These are phyloP conservation scores for Rhizophagus prolifer DNA, from an alignment of 192 early-diverging fungal species.

Conservation along the genomic window DNA sequence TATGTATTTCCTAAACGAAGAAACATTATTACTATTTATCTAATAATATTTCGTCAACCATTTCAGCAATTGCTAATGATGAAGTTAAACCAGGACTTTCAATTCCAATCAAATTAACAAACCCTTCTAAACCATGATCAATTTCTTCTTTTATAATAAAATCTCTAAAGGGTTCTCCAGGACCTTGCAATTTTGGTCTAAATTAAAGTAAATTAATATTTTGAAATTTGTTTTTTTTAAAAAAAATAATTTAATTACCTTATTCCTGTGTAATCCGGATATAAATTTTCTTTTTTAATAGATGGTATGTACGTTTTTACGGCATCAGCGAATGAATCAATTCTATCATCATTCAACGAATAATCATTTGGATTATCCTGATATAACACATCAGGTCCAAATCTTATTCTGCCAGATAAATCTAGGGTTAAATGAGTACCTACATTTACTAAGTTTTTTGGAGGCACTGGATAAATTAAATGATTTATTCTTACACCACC, in stretches of 20 bases:
- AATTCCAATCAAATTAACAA: conserved; percentile 79
- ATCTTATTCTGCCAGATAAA: conserved; percentile 69
- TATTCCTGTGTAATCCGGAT: conserved; percentile 75
- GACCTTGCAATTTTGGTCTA: conserved; percentile 78
- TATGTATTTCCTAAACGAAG: too few species aligned
- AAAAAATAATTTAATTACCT: conserved; percentile 43
- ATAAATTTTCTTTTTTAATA: conserved; percentile 57
- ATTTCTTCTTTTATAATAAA: conserved; percentile 70
- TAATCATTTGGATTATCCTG: conserved; percentile 60
- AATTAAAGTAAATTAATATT: neutral
- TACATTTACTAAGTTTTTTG: conserved; percentile 64
- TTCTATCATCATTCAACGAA: conserved; percentile 40
- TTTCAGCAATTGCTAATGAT: conserved; percentile 77
- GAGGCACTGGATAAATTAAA: conserved; percentile 82
- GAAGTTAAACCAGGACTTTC: conserved; percentile 86
- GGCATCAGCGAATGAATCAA: conserved; percentile 48
- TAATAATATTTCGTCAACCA: conserved; percentile 38
- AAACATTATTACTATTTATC: conserved; percentile 8
- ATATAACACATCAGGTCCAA: conserved; percentile 79
- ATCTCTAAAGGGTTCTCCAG: conserved; percentile 71
- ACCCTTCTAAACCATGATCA: conserved; percentile 48
- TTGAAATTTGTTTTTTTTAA: neutral
- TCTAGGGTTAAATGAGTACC: conserved; percentile 84
- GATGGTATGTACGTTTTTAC: conserved; percentile 64
- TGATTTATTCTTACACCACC: conserved; percentile 43